phyloP scores from a whole-genome alignment of 176 grass and related monocot species.

The Canna indica region DNA sequence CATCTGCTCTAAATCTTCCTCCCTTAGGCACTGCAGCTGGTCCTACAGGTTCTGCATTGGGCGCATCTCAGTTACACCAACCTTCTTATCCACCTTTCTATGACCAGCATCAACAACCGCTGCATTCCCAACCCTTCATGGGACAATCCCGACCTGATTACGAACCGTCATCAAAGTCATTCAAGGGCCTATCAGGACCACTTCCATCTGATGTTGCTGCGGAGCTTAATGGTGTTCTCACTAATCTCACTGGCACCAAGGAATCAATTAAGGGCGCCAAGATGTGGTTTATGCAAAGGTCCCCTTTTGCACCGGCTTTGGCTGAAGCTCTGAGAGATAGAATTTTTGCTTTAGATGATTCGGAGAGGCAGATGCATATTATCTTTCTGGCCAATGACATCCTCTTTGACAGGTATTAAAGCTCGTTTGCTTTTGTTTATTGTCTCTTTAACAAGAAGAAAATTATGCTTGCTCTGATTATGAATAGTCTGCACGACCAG shows the following conservation, averaged over 20 bases:
- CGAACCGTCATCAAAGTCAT: constrained; percentile 36
- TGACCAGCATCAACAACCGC: constrained; percentile 42
- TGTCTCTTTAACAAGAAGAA: neutral
- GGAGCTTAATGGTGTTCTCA: constrained; percentile 58
- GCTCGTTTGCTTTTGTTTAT: constrained; percentile 2
- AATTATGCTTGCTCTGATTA: neutral
- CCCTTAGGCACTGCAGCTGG: constrained; percentile 26
- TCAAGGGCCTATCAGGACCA: constrained; percentile 59
- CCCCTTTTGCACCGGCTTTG: constrained; percentile 56
- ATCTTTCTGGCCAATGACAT: constrained; percentile 94
- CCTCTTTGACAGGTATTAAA: constrained; percentile 81
- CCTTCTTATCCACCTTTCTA: constrained; percentile 52
- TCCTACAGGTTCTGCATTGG: constrained; percentile 30
- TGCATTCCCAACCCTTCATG: constrained; percentile 36
- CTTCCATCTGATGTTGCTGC: constrained; percentile 75
- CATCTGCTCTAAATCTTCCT: constrained; percentile 21
- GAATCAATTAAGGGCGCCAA: constrained; percentile 97
- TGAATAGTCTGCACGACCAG: constrained; percentile 1
- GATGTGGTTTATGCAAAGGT: constrained; percentile 83
- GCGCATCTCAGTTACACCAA: constrained; percentile 43
- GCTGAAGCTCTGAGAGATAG: constrained; percentile 76
- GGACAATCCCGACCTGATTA: constrained; percentile 42
- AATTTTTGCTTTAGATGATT: constrained; percentile 70
- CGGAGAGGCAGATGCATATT: constrained; percentile 87
- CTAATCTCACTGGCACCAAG: constrained; percentile 78